phyloP scores from a whole-genome alignment of 345 rosid species.

The Garcia nutans region DNA sequence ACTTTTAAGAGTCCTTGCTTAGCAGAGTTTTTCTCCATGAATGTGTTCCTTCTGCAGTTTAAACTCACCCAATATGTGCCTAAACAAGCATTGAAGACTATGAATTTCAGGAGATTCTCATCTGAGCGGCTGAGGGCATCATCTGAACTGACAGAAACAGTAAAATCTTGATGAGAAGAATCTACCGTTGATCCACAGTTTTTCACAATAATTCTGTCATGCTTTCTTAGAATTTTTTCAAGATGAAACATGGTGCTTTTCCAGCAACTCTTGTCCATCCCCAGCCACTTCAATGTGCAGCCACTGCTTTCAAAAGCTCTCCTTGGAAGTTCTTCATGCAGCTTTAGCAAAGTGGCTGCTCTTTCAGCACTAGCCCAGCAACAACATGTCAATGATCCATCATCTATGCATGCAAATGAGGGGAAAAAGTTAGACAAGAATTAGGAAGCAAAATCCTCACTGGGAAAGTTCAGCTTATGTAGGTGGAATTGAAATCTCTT shows the following conservation, averaged over 20 bases:
- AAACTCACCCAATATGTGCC: slow-evolving; percentile 63
- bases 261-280: slow-evolving; percentile 29
- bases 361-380: slow-evolving; percentile 78
- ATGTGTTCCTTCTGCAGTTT: background rate
- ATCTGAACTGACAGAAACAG: slow-evolving; percentile 43
- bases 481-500: background rate
- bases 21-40: background rate
- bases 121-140: slow-evolving; percentile 51
- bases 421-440: background rate
- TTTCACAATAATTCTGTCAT: slow-evolving; percentile 51
- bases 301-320: slow-evolving; percentile 37
- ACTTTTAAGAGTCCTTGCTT: background rate
- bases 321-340: slow-evolving; percentile 50
- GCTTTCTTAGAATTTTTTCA: slow-evolving; percentile 50
- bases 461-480: background rate
- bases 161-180: slow-evolving; percentile 52
- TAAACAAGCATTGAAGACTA: slow-evolving; percentile 51
- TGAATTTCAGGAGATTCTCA: slow-evolving; percentile 53
- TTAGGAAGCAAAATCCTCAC: background rate
- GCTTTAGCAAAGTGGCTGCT: slow-evolving; percentile 67
- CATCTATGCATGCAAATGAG: slow-evolving; percentile 46
- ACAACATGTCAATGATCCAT: slow-evolving; percentile 72
- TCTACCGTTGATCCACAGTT: slow-evolving; percentile 52
- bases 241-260: slow-evolving; percentile 46
- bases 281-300: slow-evolving; percentile 36